Base-by-base conservation (phyloP, 352 stramenopile genomes). In the Phytophthora chlamydospora region DNA sequence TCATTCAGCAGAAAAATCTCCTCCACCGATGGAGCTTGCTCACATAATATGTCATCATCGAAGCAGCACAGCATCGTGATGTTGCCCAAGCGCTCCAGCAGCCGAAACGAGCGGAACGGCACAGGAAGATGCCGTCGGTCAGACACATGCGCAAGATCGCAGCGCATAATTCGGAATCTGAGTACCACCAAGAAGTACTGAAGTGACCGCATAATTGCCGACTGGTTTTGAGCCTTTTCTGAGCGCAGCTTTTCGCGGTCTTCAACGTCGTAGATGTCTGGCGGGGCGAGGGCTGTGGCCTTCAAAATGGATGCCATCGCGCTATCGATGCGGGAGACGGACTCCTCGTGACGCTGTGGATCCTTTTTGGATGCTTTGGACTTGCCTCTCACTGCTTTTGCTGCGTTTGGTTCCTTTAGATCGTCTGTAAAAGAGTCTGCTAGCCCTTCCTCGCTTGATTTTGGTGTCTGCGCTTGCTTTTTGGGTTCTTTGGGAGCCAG, bases 61-160 rank as follows among this genome's bases (percentile, higher is more conserved):
- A 94, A 94, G 55, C 87, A 94, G 66, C 87, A 96, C 2, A 96
- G 67, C 87, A 96, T 94, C 13, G 85, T 96, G 21, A 85, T 88
- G 64, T 83, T 94, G 0, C 87, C 87, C 13, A 96, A 71, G 0
- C 87, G 80, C 36, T 96, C 87, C 0, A 96, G 67, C 9, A 96
- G 58, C 3, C 87, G 83, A 32, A 95, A 93, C 6, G 80, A 89
- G 0, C 80, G 79, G 17, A 93, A 90, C 9, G 85, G 85, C 8
- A 93, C 73, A 12, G 79, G 67, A 14, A 93, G 54, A 19, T 72
- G 71, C 0, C 63, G 57, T 0, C 65, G 66, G 7, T 76, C 51
- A 13, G 68, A 80, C 13, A 75, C 61, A 58, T 92, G 85, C 3
- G 83, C 83, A 10, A 73, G 66, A 14, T 75, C 62, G 35, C 74